Percentiles rank a stretch among this genome's conserved stretches.
Evolutionary conservation across 495 filamentous ascomycete genomes (phyloP).

Genomic region (Penicillium alfredii): DNA sequence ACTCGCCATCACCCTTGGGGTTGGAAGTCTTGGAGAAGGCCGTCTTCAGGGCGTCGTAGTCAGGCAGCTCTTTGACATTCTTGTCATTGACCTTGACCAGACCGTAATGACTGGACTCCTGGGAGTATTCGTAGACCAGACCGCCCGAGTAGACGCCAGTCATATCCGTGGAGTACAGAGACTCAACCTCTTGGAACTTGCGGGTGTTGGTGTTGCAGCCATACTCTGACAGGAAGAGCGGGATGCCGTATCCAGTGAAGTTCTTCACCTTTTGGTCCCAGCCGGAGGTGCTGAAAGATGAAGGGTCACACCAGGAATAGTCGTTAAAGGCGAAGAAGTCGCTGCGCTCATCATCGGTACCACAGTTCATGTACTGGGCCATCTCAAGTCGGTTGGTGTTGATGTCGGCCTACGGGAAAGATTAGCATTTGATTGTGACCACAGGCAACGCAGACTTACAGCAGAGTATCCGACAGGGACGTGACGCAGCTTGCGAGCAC

Average conservation of each 20-base stretch:
- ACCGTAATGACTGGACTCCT: slow-evolving; percentile 71
- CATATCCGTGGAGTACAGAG: slow-evolving; percentile 82
- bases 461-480: slow-evolving; percentile 94
- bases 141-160: slow-evolving; percentile 90
- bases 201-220: slow-evolving; percentile 80
- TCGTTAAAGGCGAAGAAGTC: slow-evolving; percentile 99
- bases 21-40: slow-evolving; percentile 57
- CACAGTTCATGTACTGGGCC: slow-evolving; percentile 93
- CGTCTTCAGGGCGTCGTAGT: slow-evolving; percentile 61
- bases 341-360: slow-evolving; percentile 72
- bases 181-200: slow-evolving; percentile 69
- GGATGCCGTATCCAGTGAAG: slow-evolving; percentile 84
- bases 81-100: slow-evolving; percentile 62
- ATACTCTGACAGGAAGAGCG: slow-evolving; percentile 93
- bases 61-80: slow-evolving; percentile 49
- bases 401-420: slow-evolving; percentile 52
- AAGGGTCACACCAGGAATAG: slow-evolving; percentile 92
- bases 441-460: slow-evolving; percentile 14
- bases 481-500: slow-evolving; percentile 61
- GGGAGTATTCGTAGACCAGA: slow-evolving; percentile 89
- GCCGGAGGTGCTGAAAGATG: slow-evolving; percentile 67
- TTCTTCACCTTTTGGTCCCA: slow-evolving; percentile 91
- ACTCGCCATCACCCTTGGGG: slow-evolving; percentile 72
- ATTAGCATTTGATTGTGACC: slow-evolving; percentile 26
- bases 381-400: slow-evolving; percentile 81